A percentile compares a stretch with the other conserved stretches of the same genome.
Evolutionary conservation across 2,329 filamentous ascomycete genomes (phyloP).

Genomic region (Aureobasidium melanogenum): DNA sequence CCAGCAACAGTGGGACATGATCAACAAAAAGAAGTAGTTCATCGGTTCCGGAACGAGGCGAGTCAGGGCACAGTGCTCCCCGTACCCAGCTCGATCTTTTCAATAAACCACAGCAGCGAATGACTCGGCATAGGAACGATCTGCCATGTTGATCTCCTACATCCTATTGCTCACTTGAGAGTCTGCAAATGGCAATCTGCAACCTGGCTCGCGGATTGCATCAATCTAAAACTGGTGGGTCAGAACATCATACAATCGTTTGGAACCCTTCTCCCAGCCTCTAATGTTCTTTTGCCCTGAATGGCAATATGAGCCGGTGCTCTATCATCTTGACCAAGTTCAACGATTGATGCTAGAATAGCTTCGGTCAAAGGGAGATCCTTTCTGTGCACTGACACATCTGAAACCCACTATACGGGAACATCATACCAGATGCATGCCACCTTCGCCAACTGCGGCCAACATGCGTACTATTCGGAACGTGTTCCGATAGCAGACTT

Average conservation of each 20-base stretch:
- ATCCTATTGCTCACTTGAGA: neutral
- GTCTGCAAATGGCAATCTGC: neutral
- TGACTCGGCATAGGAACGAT: neutral
- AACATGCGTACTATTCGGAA: neutral
- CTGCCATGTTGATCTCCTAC: neutral
- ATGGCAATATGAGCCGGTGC: neutral
- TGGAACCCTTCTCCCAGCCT: neutral
- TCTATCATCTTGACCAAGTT: neutral
- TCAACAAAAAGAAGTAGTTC: neutral
- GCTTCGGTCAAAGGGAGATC: neutral
- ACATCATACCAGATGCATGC: neutral
- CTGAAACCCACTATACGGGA: too few species aligned
- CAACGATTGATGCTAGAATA: neutral
- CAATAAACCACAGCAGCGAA: neutral
- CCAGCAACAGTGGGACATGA: neutral
- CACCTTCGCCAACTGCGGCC: too few species aligned
- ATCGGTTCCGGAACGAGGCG: slow-evolving; percentile 3
- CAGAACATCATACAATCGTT: neutral
- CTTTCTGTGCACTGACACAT: neutral
- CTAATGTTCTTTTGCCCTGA: neutral
- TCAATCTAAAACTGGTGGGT: neutral
- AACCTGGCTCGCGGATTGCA: neutral
- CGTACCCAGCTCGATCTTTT: neutral
- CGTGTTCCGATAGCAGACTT: too few species aligned
- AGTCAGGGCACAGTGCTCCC: neutral